Conservation (phyloP, 2,329 filamentous ascomycete species). For the Colletotrichum eremochloae region DNA sequence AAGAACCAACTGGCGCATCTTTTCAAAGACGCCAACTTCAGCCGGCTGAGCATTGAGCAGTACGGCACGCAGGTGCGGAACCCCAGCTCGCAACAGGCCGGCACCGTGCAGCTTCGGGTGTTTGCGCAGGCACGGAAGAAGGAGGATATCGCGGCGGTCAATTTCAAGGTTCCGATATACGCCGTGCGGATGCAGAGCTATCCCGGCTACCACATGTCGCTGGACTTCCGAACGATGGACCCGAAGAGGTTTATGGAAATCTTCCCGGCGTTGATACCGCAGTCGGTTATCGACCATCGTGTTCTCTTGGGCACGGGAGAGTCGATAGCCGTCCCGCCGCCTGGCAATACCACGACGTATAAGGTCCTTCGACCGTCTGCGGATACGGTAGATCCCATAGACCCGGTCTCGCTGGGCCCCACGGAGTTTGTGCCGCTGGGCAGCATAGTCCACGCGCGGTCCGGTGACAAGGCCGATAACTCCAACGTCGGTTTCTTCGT, state of each 20-base stretch:
- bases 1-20: conserved; percentile 44
- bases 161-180: conserved; percentile 52
- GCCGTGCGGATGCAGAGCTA: conserved; percentile 58
- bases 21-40: conserved; percentile 50
- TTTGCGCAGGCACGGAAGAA: conserved; percentile 47
- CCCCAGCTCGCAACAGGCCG: conserved; percentile 45
- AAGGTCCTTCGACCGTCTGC: conserved; percentile 29
- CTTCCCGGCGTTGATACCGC: conserved; percentile 53
- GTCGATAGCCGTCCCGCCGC: background rate
- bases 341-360: conserved; percentile 12
- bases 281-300: conserved; percentile 48
- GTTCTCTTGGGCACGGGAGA: conserved; percentile 36
- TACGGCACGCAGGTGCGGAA: conserved; percentile 44
- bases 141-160: conserved; percentile 42
- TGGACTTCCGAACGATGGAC: conserved; percentile 59
- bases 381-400: conserved; percentile 22
- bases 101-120: conserved; percentile 44
- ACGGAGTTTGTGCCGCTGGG: conserved; percentile 46
- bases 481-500: conserved; percentile 58
- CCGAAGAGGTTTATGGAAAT: conserved; percentile 60
- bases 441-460: conserved; percentile 52
- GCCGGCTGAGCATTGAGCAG: conserved; percentile 51
- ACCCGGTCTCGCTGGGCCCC: conserved; percentile 20
- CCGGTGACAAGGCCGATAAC: conserved; percentile 56
- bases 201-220: conserved; percentile 58